Base-by-base conservation (phyloP, 768 basidiomycete genomes). In the Pulveroboletus sp. region DNA sequence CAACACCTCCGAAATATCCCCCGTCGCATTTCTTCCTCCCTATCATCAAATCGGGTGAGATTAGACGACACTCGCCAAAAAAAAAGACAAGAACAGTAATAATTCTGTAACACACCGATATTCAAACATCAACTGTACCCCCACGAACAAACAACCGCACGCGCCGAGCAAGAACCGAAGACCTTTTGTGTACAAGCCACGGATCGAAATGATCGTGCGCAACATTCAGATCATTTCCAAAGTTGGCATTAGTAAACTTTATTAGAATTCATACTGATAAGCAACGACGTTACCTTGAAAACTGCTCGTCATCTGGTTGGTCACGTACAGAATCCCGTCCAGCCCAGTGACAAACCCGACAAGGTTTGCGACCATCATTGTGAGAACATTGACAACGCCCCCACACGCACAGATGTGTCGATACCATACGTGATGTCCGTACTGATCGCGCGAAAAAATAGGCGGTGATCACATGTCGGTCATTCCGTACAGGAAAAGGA, bases 81-180 rank as follows among this genome's bases (percentile, higher is more conserved):
- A 48, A 32, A 18, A 3, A 28, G 35, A 35, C 46, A 18, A 24
- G 49, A 7, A 4, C 21, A 5, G 27, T 8, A 33, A 33, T 11
- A 14, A 14, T 15, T 33, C 5, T 6, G 14, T 14, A 14, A 72
- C 84, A 17, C 55, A 87, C 90, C 91, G 74, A 68, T 98, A 98
- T 62, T 98, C 95, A 52, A 98, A 92, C 95, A 97, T 96, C 39
- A 95, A 64, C 61, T 98, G 95, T 2, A 81, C 83, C 3, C 78
- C 90, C 18, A 91, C 76, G 61, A 94, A 98, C 11, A 97, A 39
- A 60, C 82, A 83, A 2, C 60, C 72, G 43, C 78, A 77, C 0
- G 83, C 82, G 5, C 76, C 63, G 0, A 78, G 42, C 52, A 92
- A 65, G 68, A 93, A 96, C 12, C 66, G 67, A 36, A 86, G 50